These are phyloP conservation scores for Chalciporus sphaerocephalus DNA, from an alignment of 768 basidiomycete species.

Conservation along the genomic window DNA sequence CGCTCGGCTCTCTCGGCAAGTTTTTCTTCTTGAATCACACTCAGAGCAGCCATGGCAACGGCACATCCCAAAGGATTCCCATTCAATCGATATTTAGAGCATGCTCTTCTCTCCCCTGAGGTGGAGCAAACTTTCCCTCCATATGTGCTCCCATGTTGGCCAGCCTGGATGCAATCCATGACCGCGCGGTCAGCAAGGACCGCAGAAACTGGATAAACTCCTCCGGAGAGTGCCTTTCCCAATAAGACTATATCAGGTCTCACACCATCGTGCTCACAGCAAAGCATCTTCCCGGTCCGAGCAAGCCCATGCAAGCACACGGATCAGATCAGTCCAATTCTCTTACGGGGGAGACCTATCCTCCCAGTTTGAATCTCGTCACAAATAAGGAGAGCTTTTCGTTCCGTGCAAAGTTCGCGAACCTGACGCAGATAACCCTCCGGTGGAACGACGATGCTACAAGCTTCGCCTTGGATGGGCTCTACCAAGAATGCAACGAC, in stretches of 20 bases:
- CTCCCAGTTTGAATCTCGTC: slow-evolving; percentile 95
- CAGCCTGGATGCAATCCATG: slow-evolving; percentile 92
- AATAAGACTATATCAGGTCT: slow-evolving; percentile 90
- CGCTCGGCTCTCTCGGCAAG: slow-evolving; percentile 74
- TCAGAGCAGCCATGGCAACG: slow-evolving; percentile 88
- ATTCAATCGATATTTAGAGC: background rate
- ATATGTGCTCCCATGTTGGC: slow-evolving; percentile 95
- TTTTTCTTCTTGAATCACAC: slow-evolving; percentile 85
- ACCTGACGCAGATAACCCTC: slow-evolving; percentile 78
- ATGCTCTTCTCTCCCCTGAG: background rate
- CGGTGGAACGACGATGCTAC: slow-evolving; percentile 82
- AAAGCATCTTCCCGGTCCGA: slow-evolving; percentile 92
- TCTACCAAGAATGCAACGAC: slow-evolving; percentile 94
- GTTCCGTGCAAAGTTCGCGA: slow-evolving; percentile 81
- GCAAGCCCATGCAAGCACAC: slow-evolving; percentile 62
- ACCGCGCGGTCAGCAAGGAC: slow-evolving; percentile 88
- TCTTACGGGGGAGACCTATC: background rate
- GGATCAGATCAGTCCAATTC: background rate
- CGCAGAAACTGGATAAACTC: slow-evolving; percentile 95
- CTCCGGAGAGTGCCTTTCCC: slow-evolving; percentile 96
- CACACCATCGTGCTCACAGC: slow-evolving; percentile 80
- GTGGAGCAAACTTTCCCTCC: slow-evolving; percentile 58
- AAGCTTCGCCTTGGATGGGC: slow-evolving; percentile 97
- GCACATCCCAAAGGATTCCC: slow-evolving; percentile 95
- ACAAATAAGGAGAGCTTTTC: slow-evolving; percentile 93